Conservation (phyloP, 495 filamentous ascomycete species). For the Penicillium waksmanii region DNA sequence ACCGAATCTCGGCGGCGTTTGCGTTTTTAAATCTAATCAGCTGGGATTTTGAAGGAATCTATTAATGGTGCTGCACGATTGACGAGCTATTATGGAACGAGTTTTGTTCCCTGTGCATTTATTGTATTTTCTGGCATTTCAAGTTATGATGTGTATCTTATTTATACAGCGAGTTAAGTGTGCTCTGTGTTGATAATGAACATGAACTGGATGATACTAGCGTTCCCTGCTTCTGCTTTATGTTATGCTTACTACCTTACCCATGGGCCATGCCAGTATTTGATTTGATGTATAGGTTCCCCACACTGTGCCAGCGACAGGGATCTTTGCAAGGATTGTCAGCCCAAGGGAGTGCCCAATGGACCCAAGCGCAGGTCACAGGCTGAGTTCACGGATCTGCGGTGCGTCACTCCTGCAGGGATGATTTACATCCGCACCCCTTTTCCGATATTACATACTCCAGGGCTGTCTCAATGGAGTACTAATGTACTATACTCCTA, state of each 20-base stretch:
- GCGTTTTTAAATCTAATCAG: conserved; percentile 6
- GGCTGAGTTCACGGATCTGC: conserved; percentile 24
- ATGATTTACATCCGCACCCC: neutral
- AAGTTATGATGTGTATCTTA: neutral
- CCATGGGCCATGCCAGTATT: neutral
- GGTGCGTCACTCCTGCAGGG: conserved; percentile 22
- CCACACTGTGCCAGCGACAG: conserved; percentile 15
- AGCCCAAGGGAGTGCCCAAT: conserved; percentile 22
- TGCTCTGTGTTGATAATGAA: neutral
- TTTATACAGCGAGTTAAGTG: neutral
- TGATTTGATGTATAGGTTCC: conserved; percentile 9
- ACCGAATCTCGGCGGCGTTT: conserved; percentile 17
- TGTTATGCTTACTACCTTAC: no score
- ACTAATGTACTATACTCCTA: neutral
- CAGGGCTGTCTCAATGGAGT: neutral
- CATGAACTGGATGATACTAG: no score
- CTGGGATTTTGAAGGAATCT: conserved; percentile 10
- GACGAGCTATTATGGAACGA: conserved; percentile 17
- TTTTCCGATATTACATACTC: no score
- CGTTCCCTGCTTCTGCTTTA: no score
- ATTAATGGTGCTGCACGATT: conserved; percentile 11
- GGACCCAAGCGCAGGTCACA: conserved; percentile 29
- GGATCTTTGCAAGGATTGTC: conserved; percentile 6
- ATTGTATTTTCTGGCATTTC: neutral
- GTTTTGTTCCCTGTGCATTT: conserved; percentile 4